Evolutionary conservation across 768 basidiomycete species (phyloP).

Genomic region (Boletellus emodensis): DNA sequence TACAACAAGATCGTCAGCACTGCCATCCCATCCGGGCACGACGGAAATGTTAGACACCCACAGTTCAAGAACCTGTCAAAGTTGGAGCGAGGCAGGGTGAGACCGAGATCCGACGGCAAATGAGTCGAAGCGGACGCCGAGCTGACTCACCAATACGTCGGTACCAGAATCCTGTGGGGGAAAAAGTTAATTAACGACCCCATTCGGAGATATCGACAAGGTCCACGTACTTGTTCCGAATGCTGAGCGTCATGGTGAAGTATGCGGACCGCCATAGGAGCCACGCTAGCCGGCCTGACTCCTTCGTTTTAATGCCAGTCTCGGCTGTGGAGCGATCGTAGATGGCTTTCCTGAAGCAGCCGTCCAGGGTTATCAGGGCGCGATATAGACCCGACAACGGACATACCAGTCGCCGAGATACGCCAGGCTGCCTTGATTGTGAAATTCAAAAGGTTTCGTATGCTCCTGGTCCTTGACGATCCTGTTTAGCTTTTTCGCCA

Average conservation of each 20-base stretch:
- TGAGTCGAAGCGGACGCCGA: conserved; percentile 3
- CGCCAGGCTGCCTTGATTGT: conserved; percentile 71
- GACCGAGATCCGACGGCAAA: conserved; percentile 13
- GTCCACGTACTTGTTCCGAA: conserved; percentile 59
- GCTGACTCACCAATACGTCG: conserved; percentile 56
- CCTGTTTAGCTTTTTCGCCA: conserved; percentile 63
- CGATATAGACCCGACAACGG: neutral
- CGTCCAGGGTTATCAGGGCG: conserved; percentile 5
- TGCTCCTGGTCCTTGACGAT: conserved; percentile 48
- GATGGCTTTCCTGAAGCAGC: conserved; percentile 60
- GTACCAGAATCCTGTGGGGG: conserved; percentile 53
- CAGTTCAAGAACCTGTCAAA: conserved; percentile 63
- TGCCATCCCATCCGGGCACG: conserved; percentile 6
- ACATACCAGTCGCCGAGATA: conserved; percentile 74
- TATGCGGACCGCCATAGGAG: conserved; percentile 79
- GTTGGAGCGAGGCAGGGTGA: neutral
- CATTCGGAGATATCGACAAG: conserved; percentile 3
- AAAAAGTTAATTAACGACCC: conserved; percentile 5
- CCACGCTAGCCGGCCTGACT: conserved; percentile 70
- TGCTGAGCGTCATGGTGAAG: conserved; percentile 70
- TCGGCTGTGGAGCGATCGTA: conserved; percentile 60
- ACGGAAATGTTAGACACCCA: conserved; percentile 27
- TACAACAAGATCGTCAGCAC: conserved; percentile 7
- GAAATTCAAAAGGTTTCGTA: conserved; percentile 60
- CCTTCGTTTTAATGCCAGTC: conserved; percentile 49